Percentiles rank a stretch among this genome's conserved stretches.
Evolutionary conservation across 768 basidiomycete species (phyloP).

Genomic region (Boletus sensibilis): DNA sequence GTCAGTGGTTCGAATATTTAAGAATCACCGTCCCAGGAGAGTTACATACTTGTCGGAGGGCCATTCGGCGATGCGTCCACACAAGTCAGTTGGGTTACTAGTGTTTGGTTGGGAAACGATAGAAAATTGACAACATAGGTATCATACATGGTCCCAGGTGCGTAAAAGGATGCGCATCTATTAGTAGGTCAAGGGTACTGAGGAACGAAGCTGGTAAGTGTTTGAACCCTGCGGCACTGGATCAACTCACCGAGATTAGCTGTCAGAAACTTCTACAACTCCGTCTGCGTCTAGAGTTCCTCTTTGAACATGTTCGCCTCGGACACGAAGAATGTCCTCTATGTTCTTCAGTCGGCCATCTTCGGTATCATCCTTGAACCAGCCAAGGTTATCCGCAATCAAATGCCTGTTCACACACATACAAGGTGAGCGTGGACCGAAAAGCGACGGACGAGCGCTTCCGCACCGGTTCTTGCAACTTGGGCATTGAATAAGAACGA

Average conservation of each 20-base stretch:
- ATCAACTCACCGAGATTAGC: constrained; percentile 13
- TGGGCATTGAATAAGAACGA: constrained; percentile 91
- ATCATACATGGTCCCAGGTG: constrained; percentile 7
- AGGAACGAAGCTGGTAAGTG: not conserved
- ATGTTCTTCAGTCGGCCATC: constrained; percentile 74
- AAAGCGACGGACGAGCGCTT: not conserved
- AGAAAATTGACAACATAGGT: not conserved
- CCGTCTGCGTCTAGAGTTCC: constrained; percentile 49
- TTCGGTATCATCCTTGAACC: constrained; percentile 84
- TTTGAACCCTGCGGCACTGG: not conserved
- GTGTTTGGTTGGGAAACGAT: not conserved
- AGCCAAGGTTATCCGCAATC: constrained; percentile 87
- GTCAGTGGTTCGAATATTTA: not conserved
- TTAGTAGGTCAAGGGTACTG: not conserved
- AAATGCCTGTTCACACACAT: constrained; percentile 52
- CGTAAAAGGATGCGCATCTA: not conserved
- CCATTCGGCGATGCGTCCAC: not conserved
- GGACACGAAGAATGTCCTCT: constrained; percentile 75
- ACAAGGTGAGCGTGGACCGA: not conserved
- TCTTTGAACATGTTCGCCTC: constrained; percentile 71
- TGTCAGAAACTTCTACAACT: constrained; percentile 52
- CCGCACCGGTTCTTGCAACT: constrained; percentile 81
- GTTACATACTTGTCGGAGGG: not conserved
- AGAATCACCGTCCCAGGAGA: not conserved
- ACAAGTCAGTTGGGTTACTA: not conserved